Percentiles rank a stretch among this genome's conserved stretches.
Evolutionary conservation across 2,329 filamentous ascomycete species (phyloP).

Genomic region (Clonostachys rosea): DNA sequence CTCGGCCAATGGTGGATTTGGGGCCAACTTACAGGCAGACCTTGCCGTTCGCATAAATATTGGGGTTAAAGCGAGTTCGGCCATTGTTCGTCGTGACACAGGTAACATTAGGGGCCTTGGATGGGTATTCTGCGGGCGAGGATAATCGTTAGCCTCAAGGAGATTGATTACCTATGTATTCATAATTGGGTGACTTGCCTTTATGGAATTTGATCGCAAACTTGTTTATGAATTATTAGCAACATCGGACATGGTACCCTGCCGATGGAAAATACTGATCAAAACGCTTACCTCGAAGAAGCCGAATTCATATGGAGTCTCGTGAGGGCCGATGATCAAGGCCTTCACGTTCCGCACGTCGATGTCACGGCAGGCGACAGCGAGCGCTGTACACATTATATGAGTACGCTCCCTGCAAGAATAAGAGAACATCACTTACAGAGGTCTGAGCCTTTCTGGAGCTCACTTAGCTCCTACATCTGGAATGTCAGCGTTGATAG

Average conservation of each 20-base stretch:
- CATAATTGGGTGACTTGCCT: conserved; percentile 38
- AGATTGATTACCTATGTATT: background rate
- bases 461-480: conserved; percentile 72
- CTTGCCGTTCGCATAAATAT: conserved; percentile 88
- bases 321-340: conserved; percentile 86
- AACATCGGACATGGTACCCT: background rate
- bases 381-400: conserved; percentile 55
- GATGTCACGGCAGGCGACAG: conserved; percentile 80
- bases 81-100: conserved; percentile 87
- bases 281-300: conserved; percentile 76
- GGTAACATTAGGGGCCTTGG: conserved; percentile 55
- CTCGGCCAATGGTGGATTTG: background rate
- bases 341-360: conserved; percentile 87
- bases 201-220: conserved; percentile 74
- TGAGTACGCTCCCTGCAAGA: too few species aligned
- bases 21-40: conserved; percentile 75
- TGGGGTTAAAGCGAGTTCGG: conserved; percentile 88
- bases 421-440: conserved; percentile 48
- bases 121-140: conserved; percentile 67
- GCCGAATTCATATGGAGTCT: conserved; percentile 94
- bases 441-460: conserved; percentile 78
- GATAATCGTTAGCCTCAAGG: background rate
- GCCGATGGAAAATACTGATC: background rate
- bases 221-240: conserved; percentile 29
- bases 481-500: conserved; percentile 1